Evolutionary conservation across 2,329 filamentous ascomycete species (phyloP), one percentile per base, ranked within the genome.

Genomic region (Corynespora cassiicola): DNA sequence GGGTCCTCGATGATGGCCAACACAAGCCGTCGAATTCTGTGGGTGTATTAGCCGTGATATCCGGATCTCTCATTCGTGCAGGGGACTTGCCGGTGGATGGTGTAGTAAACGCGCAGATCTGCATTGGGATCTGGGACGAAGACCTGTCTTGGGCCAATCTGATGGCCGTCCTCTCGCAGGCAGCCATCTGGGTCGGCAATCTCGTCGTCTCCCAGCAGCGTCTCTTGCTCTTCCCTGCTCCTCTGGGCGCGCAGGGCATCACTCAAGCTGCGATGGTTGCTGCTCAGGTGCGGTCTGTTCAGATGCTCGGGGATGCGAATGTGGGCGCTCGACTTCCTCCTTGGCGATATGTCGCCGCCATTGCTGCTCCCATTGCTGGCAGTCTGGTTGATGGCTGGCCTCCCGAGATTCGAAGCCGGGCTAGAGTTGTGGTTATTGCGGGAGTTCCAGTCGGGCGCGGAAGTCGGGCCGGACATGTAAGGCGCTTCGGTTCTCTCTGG

Each of bases 81-180:
- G 14, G 18, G 8, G 12, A 45, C 54, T 38, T 39, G 73, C 71
- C 85, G 78, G 65, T 90, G 87, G 55, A 90, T 90, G 50, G 85
- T 90, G 32, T 80, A 86, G 70, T 90, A 91, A 10, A 90, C 84
- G 24, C 86, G 84, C 52, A 90, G 69, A 47, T 81, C 74, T 14
- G 75, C 75, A 66, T 87, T 82, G 19, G 79, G 74, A 55, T 85
- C 81, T 11, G 78, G 65, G 20, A 59, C 56, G 42, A 71, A 68
- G 4, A 72, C 58, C 38, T 70, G 63, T 32, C 72, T 60, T n/a
- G 56, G 46, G 50, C 66, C 53, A 43, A 58, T 31, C 52, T 51
- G 28, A 55, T 68, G 47, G 2, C 57, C 56, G 21, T 64, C 70
- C 38, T 71, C 62, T 21, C 60, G 60, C 45, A 64, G 70, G 42